Evolutionary conservation across 805 yeast genomes (phyloP), one percentile per base, ranked within the genome.

Genomic region (Yarrowia sp.): DNA sequence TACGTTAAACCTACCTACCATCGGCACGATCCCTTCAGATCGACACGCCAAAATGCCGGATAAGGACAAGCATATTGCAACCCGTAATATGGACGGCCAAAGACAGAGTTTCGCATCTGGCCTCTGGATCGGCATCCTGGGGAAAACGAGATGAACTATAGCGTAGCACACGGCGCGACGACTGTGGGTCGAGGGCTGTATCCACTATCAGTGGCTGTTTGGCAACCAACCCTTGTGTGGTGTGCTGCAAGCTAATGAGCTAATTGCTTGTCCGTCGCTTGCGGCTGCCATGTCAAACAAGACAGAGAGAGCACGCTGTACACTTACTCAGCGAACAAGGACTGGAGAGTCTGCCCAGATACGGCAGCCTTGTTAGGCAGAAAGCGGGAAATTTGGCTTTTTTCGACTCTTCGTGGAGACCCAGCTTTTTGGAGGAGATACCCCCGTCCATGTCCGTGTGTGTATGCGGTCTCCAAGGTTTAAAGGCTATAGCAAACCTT

Each of bases 21-120:
- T 48, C 15, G 32, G 55, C 55, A 48, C 55, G 55, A 48, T 48
- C 55, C 41, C 55, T 48, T 48, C 55, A 48, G 55, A 48, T 48
- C 55, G 55, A 48, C 55, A 48, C 10, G 41, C 32, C 41, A 35
- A 48, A 48, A 33, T 48, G 41, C 55, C 55, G 55, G 55, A 48
- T 48, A 48, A 35, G 31, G 41, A 48, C 53, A 1, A 9, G n/a
- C 38, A 11, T 38, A 17, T 45, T 48, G 51, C 39, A 18, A 35
- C 10, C 38, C 38, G 38, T 10, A 11, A 35, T 35, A 10, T 10
- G 38, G 28, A 22, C 28, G 28, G 28, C 28, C 28, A 22, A 22
- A 17, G 55, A 48, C 55, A 48, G 41, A 48, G 55, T 48, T 48
- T 48, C 39, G 53, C 28, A 33, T 48, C 39, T 48, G 15, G 51